These are phyloP conservation scores for Epichloe coenophiala DNA, from an alignment of 2,329 filamentous ascomycete genomes.

Conservation along the genomic window DNA sequence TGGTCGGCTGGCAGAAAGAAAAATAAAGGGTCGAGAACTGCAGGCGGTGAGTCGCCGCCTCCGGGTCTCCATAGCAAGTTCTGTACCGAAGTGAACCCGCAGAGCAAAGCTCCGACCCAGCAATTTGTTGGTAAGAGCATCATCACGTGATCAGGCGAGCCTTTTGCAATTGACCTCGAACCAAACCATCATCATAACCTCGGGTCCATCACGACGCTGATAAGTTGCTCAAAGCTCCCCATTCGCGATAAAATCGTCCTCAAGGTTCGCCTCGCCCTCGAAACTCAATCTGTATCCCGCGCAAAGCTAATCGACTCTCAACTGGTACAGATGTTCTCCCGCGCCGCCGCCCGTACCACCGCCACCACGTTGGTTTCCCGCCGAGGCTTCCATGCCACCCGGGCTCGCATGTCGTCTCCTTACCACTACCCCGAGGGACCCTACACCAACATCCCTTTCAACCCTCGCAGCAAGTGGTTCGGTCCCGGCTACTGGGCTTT, in stretches of 20 bases:
- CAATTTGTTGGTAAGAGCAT: not conserved
- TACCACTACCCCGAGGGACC: slow-evolving; percentile 98
- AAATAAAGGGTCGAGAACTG: slow-evolving; percentile 5
- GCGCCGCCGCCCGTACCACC: slow-evolving; percentile 50
- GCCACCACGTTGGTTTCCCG: slow-evolving; percentile 60
- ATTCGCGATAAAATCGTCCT: slow-evolving; percentile 4
- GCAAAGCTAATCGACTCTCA: slow-evolving; percentile 26
- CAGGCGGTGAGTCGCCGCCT: slow-evolving; percentile 13
- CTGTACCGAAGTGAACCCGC: too few relatives aligned
- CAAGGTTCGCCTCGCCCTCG: slow-evolving; percentile 9
- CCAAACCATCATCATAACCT: slow-evolving; percentile 14
- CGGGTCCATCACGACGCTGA: slow-evolving; percentile 15
- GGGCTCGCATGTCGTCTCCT: slow-evolving; percentile 70
- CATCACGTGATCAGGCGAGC: slow-evolving; percentile 13
- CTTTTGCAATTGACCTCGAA: slow-evolving; percentile 19
- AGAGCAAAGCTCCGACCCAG: too few relatives aligned
- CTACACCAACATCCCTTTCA: slow-evolving; percentile 92
- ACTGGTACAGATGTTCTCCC: slow-evolving; percentile 62
- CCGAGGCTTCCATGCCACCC: slow-evolving; percentile 89
- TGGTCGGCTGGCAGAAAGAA: slow-evolving; percentile 14
- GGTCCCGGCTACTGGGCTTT: slow-evolving; percentile 70
- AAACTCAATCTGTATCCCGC: not conserved
- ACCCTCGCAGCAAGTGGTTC: slow-evolving; percentile 83
- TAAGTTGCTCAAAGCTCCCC: slow-evolving; percentile 14
- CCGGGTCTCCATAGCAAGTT: too few relatives aligned